phyloP scores from a whole-genome alignment of 768 basidiomycete genomes.

The Panellus pusillus region DNA sequence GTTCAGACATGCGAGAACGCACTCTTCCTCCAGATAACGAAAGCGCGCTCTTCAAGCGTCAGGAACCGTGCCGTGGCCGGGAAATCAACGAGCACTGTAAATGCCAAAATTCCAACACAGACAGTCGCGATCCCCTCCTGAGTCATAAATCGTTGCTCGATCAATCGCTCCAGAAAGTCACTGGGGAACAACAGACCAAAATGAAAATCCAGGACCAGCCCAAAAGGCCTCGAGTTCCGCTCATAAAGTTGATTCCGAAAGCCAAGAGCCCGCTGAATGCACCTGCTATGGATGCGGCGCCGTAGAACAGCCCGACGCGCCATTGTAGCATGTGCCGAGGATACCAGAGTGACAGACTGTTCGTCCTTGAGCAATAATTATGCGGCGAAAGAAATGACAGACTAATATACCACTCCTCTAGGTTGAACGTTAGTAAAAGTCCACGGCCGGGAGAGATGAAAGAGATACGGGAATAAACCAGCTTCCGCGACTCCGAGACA shows the following conservation, averaged over 20 bases:
- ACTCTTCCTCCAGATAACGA: slow-evolving; percentile 59
- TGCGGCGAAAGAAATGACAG: slow-evolving; percentile 15
- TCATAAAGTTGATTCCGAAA: slow-evolving; percentile 55
- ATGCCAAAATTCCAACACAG: slow-evolving; percentile 52
- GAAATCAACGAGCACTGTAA: slow-evolving; percentile 62
- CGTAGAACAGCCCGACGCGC: slow-evolving; percentile 64
- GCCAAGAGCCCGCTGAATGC: slow-evolving; percentile 65
- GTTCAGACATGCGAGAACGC: slow-evolving; percentile 11
- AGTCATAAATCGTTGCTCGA: background rate
- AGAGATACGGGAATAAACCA: slow-evolving; percentile 55
- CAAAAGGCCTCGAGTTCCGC: slow-evolving; percentile 41
- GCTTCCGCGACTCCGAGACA: slow-evolving; percentile 69
- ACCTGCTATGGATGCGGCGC: slow-evolving; percentile 62
- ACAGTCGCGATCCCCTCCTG: slow-evolving; percentile 67
- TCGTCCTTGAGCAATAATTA: background rate
- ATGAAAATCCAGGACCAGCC: slow-evolving; percentile 72
- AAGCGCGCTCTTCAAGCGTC: slow-evolving; percentile 59
- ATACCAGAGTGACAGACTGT: slow-evolving; percentile 69
- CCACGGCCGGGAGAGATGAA: background rate
- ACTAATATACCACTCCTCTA: slow-evolving; percentile 71
- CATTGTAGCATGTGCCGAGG: slow-evolving; percentile 60
- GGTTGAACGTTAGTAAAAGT: background rate
- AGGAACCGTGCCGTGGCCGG: slow-evolving; percentile 60
- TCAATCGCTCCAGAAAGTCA: background rate
- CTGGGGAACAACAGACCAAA: background rate